Percentiles rank a stretch among this genome's conserved stretches.
These are phyloP conservation scores for Calocera viscosa DNA, from an alignment of 768 basidiomycete genomes.

Conservation along the genomic window DNA sequence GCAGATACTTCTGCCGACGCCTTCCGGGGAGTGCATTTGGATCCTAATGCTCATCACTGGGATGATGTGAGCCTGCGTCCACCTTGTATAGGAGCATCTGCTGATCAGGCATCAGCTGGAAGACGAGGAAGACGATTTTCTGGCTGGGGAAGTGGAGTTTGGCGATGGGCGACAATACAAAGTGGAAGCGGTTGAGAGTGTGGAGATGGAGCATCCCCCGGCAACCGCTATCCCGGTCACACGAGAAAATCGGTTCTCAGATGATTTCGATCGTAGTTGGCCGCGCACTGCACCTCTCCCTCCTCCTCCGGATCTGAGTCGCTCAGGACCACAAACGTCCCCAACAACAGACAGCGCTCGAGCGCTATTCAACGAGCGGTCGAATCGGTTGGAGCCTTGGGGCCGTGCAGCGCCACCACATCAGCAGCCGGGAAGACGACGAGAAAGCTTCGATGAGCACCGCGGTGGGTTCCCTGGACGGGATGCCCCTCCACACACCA, in stretches of 20 bases:
- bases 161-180: slow-evolving; percentile 89
- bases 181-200: slow-evolving; percentile 37
- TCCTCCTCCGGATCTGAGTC: slow-evolving; percentile 11
- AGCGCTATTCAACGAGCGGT: slow-evolving; percentile 89
- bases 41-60: slow-evolving; percentile 94
- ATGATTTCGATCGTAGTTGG: slow-evolving; percentile 95
- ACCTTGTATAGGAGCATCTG: neutral
- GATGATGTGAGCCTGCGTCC: slow-evolving; percentile 60
- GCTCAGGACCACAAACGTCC: slow-evolving; percentile 8
- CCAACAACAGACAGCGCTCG: slow-evolving; percentile 21
- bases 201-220: neutral
- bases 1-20: slow-evolving; percentile 50
- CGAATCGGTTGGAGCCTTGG: slow-evolving; percentile 79
- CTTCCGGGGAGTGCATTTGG: slow-evolving; percentile 84
- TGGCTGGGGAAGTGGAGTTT: slow-evolving; percentile 86
- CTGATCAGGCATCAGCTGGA: slow-evolving; percentile 45
- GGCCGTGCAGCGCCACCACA: neutral
- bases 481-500: slow-evolving; percentile 35
- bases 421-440: neutral
- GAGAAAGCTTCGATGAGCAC: neutral
- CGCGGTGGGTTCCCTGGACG: slow-evolving; percentile 35
- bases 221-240: slow-evolving; percentile 37
- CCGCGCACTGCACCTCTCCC: slow-evolving; percentile 45
- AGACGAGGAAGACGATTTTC: slow-evolving; percentile 75
- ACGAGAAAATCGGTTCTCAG: slow-evolving; percentile 80